These are phyloP conservation scores for Aegilops longissima DNA, from an alignment of 176 grass and related monocot genomes.

Conservation along the genomic window DNA sequence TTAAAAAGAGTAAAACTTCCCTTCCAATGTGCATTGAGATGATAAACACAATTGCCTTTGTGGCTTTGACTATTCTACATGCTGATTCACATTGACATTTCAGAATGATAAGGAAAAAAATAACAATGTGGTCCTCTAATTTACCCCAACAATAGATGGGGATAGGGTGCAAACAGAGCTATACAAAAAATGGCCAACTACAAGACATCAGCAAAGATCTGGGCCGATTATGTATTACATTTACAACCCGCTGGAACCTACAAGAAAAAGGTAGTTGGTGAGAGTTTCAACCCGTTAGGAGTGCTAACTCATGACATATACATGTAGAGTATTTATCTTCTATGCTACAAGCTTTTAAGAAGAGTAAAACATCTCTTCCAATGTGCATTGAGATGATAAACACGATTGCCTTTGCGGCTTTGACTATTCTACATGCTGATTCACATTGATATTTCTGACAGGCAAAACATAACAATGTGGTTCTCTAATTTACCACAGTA, in stretches of 20 bases:
- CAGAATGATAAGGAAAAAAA: neutral
- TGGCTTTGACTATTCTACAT: neutral
- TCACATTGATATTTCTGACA: neutral
- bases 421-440: neutral
- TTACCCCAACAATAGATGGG: neutral
- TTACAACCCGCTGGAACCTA: neutral
- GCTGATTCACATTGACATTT: neutral
- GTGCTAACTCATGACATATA: neutral
- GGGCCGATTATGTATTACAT: neutral
- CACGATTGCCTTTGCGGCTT: neutral
- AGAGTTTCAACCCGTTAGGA: neutral
- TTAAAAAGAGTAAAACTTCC: too few species aligned
- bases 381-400: neutral
- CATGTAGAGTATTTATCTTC: neutral
- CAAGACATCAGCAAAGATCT: constrained; percentile 24
- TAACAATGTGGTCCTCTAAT: neutral
- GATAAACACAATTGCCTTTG: neutral
- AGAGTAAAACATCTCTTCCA: neutral
- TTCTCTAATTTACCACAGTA: neutral
- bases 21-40: too few species aligned
- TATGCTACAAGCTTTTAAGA: neutral
- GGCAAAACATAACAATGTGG: neutral
- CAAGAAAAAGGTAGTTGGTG: neutral
- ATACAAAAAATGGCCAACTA: neutral
- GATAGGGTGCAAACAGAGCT: neutral